Evolutionary conservation across 306 rosid genomes (phyloP).

Genomic region (Medicago ruthenica): DNA sequence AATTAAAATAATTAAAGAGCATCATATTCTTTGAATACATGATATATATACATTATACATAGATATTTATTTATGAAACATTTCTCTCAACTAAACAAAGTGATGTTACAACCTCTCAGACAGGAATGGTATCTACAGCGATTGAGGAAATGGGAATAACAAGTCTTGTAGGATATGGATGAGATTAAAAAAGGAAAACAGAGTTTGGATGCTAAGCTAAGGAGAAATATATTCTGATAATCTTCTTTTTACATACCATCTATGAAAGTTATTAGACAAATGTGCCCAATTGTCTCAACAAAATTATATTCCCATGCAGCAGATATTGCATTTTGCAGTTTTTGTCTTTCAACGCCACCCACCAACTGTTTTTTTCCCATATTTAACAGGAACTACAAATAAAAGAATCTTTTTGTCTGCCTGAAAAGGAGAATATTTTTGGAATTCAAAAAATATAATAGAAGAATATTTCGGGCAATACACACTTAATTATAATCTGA

Average conservation of each 20-base stretch:
- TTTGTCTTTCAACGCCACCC: constrained; percentile 32
- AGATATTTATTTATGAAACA: constrained; percentile 39
- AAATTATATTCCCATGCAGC: constrained; percentile 55
- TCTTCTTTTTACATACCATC: constrained; percentile 46
- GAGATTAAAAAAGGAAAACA: constrained; percentile 49
- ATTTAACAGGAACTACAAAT: constrained; percentile 41
- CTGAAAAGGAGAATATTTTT: not conserved
- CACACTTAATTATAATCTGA: not conserved
- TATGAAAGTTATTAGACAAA: constrained; percentile 50
- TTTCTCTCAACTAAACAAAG: constrained; percentile 49
- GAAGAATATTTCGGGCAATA: constrained; percentile 34
- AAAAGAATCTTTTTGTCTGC: constrained; percentile 39
- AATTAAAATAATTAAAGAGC: constrained; percentile 23
- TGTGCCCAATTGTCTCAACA: constrained; percentile 47
- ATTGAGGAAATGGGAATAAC: constrained; percentile 60
- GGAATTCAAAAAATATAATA: too few relatives aligned
- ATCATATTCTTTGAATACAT: constrained; percentile 41
- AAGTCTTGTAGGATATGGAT: constrained; percentile 52
- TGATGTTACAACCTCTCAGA: constrained; percentile 53
- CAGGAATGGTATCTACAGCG: constrained; percentile 68
- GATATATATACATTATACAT: not conserved
- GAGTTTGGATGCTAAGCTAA: constrained; percentile 63
- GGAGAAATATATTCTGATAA: constrained; percentile 63
- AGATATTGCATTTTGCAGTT: constrained; percentile 35
- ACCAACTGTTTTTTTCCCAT: constrained; percentile 28